These are phyloP conservation scores for Boletus pseudopeckii DNA, from an alignment of 768 basidiomycete genomes.

Conservation along the genomic window DNA sequence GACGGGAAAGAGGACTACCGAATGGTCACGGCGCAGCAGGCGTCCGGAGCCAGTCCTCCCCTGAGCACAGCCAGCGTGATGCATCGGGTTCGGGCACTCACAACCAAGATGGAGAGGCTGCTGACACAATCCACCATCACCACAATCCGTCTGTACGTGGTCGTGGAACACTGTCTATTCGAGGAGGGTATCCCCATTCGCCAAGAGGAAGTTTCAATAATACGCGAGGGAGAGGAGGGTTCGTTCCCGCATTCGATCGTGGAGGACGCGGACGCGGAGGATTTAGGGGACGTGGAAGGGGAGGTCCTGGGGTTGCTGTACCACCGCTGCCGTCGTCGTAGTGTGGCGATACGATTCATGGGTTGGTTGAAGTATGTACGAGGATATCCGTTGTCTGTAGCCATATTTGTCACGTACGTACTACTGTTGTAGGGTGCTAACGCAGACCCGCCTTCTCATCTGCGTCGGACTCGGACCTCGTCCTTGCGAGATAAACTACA, in stretches of 20 bases:
- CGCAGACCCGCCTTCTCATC: too few species aligned
- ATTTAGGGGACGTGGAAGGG: slow-evolving; percentile 34
- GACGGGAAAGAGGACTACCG: slow-evolving; percentile 6
- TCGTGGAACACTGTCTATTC: slow-evolving; percentile 29
- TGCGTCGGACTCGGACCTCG: too few species aligned
- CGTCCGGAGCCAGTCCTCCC: neutral
- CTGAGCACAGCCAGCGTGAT: neutral
- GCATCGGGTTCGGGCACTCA: neutral
- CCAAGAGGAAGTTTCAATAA: slow-evolving; percentile 22
- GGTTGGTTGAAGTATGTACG: neutral
- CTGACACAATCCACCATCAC: neutral
- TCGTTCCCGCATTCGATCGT: slow-evolving; percentile 26
- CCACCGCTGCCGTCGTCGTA: slow-evolving; percentile 9
- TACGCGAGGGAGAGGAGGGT: slow-evolving; percentile 36
- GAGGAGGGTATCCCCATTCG: slow-evolving; percentile 24
- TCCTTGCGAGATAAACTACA: too few species aligned
- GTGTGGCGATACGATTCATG: neutral
- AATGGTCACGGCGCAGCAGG: slow-evolving; percentile 7
- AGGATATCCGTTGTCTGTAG: slow-evolving; percentile 1
- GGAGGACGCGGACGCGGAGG: slow-evolving; percentile 32
- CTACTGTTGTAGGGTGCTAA: neutral
- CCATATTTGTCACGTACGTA: neutral
- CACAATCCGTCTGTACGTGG: slow-evolving; percentile 21
- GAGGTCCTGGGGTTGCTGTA: slow-evolving; percentile 8
- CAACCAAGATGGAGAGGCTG: slow-evolving; percentile 4